Percentiles rank a stretch among this genome's conserved stretches.
These are phyloP conservation scores for Suhomyces anneliseae DNA, from an alignment of 1,139 yeast genomes.

Conservation along the genomic window DNA sequence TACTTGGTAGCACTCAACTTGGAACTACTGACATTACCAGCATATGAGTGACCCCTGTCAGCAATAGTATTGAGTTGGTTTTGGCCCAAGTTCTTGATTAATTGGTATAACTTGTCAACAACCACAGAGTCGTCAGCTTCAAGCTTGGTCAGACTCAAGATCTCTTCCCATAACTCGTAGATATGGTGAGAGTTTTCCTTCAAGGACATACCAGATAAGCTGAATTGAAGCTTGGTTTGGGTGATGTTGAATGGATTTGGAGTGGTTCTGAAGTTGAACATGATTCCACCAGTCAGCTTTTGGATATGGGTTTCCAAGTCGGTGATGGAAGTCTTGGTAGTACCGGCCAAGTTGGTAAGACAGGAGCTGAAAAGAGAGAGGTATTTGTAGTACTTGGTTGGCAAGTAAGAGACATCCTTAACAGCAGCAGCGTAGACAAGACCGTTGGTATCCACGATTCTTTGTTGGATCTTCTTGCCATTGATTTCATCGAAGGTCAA, in stretches of 20 bases:
- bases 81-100: slow-evolving; percentile 73
- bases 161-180: slow-evolving; percentile 65
- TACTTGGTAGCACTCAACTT: slow-evolving; percentile 60
- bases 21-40: slow-evolving; percentile 67
- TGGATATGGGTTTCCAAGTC: slow-evolving; percentile 84
- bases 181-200: slow-evolving; percentile 62
- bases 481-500: slow-evolving; percentile 29
- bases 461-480: slow-evolving; percentile 37
- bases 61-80: slow-evolving; percentile 79
- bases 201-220: slow-evolving; percentile 70
- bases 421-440: slow-evolving; percentile 67
- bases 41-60: slow-evolving; percentile 86
- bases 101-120: slow-evolving; percentile 66
- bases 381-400: slow-evolving; percentile 61
- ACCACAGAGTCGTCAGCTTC: slow-evolving; percentile 43
- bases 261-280: slow-evolving; percentile 56
- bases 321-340: slow-evolving; percentile 65
- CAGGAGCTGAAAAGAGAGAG: slow-evolving; percentile 79
- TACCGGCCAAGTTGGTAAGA: slow-evolving; percentile 79
- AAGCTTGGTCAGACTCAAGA: slow-evolving; percentile 71
- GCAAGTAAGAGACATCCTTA: slow-evolving; percentile 55
- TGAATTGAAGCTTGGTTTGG: slow-evolving; percentile 46
- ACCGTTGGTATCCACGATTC: slow-evolving; percentile 72
- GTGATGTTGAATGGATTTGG: slow-evolving; percentile 54
- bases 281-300: slow-evolving; percentile 80